These are phyloP conservation scores for Phialocephala sp. DNA, from an alignment of 2,329 filamentous ascomycete genomes.

Conservation along the genomic window DNA sequence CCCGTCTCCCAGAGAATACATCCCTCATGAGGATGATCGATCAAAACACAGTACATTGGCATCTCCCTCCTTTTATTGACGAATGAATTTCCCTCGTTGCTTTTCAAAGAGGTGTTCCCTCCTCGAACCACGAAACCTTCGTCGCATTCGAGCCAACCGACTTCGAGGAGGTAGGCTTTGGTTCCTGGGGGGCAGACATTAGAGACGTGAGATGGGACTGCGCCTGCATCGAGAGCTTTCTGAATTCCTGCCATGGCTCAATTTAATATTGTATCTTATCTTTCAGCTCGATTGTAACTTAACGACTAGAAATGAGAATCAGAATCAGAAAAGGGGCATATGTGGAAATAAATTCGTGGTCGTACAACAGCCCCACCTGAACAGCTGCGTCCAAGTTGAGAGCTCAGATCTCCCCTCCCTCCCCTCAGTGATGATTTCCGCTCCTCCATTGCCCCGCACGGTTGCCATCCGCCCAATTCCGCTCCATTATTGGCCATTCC, in stretches of 20 bases:
- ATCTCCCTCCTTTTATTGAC: conserved; percentile 37
- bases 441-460: conserved; percentile 15
- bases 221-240: conserved; percentile 33
- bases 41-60: conserved; percentile 37
- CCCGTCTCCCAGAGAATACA: conserved; percentile 39
- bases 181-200: conserved; percentile 50
- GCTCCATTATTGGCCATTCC: not conserved
- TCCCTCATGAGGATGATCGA: conserved; percentile 39
- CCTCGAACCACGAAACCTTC: conserved; percentile 48
- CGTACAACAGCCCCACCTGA: conserved; percentile 4
- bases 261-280: not conserved
- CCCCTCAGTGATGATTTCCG: not conserved
- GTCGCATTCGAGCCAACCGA: conserved; percentile 52
- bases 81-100: conserved; percentile 30
- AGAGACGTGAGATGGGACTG: conserved; percentile 34
- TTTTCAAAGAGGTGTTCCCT: conserved; percentile 36
- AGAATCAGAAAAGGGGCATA: not conserved
- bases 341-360: conserved; percentile 3
- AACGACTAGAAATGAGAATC: conserved; percentile 3
- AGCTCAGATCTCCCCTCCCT: conserved; percentile 1
- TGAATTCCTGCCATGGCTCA: conserved; percentile 35
- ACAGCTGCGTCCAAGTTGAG: not conserved
- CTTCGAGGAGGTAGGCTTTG: conserved; percentile 53
- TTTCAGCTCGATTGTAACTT: not conserved
- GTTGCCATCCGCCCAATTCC: not conserved